Base-by-base conservation (phyloP, 75 land plant genomes). In the Cupressus sempervirens region DNA sequence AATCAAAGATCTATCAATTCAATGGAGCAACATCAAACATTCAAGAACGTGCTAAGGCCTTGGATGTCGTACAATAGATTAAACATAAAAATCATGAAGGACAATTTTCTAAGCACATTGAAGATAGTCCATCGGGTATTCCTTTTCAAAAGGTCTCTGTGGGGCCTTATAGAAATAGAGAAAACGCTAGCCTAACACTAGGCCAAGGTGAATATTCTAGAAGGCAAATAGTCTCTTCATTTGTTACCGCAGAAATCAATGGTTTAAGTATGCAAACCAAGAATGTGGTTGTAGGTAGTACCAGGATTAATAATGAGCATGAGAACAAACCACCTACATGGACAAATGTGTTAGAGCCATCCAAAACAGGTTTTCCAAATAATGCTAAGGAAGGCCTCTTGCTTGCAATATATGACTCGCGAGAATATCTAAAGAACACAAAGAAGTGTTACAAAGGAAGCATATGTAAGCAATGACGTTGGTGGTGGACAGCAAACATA, bases 11-110 rank as follows among this genome's bases (percentile, higher is more conserved):
- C 54, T 97, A 88, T 83, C 96, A 90, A 52, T 97, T 97, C 80
- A 91, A 91, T 88, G 99, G 99, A 3, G 92, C 83, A 82, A 93
- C 92, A 56, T 93, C 98, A n/a, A 89, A 85, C 81, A 94, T 92
- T 76, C 96, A 96, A 90, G 94, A 96, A 88, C 89, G 95, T 81
- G 96, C 98, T 76, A 97, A 93, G 87, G 98, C 96, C 34, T 85
- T 97, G 86, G 99, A 96, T 76, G 99, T 93, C 82, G 94, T 94
- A 53, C 91, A 96, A 79, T 94, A 91, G 83, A 89, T 97, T 43
- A 96, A 97, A 72, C 96, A 97, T 53, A 91, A 82, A 73, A 67
- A 94, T 72, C 99, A 97, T 85, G 85, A 83, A 85, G 96, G 94
- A 45, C 90, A 88, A 16, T 97, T 82, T 30, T 82, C 62, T 34